Evolutionary conservation across 2,329 filamentous ascomycete species (phyloP).

Genomic region (Fusarium setosum): DNA sequence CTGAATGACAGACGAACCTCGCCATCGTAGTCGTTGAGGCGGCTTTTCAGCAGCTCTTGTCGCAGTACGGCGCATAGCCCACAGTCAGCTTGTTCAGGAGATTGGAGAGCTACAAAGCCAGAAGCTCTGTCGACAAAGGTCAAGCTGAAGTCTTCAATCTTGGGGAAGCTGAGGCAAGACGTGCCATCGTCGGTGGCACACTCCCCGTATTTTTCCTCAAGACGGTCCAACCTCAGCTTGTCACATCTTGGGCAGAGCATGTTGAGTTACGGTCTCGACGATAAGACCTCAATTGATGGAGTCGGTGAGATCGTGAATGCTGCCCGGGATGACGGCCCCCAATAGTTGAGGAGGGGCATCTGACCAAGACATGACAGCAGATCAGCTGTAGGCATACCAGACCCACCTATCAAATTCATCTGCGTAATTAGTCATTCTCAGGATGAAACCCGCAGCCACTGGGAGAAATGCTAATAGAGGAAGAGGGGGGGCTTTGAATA

Average conservation of each 20-base stretch:
- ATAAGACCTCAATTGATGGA: too few species aligned
- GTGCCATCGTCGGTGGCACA: not conserved
- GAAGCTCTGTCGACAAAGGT: not conserved
- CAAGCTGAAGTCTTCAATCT: not conserved
- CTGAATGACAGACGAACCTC: not conserved
- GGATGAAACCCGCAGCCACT: too few species aligned
- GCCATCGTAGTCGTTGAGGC: not conserved
- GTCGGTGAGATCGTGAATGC: too few species aligned
- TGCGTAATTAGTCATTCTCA: too few species aligned
- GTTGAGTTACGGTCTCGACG: too few species aligned
- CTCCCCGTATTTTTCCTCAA: not conserved
- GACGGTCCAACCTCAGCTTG: not conserved
- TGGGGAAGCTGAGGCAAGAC: not conserved
- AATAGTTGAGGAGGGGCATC: too few species aligned
- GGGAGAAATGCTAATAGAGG: too few species aligned
- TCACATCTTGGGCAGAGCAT: not conserved
- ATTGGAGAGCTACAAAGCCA: not conserved
- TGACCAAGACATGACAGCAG: too few species aligned
- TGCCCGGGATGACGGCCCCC: too few species aligned
- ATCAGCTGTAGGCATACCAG: too few species aligned
- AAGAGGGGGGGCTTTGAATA: too few species aligned
- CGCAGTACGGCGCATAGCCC: not conserved
- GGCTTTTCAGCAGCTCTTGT: not conserved
- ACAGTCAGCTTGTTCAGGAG: not conserved
- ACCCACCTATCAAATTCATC: too few species aligned